These are phyloP conservation scores for Cryptosporidium tyzzeri DNA, from an alignment of 169 alveolate species.

Conservation along the genomic window DNA sequence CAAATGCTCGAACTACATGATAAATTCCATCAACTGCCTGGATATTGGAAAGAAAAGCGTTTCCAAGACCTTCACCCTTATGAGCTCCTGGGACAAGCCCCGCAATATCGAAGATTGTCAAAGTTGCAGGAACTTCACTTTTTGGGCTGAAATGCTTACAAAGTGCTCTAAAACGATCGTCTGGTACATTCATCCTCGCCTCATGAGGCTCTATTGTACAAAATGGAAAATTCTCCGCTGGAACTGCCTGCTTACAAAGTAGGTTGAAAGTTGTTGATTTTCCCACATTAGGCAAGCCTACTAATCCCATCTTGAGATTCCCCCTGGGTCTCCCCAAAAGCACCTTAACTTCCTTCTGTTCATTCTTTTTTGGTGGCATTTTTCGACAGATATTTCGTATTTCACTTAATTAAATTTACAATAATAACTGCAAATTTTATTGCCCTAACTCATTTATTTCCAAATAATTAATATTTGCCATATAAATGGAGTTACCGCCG, in stretches of 20 bases:
- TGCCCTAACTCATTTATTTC: background rate
- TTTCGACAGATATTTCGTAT: background rate
- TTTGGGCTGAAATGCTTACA: constrained; percentile 94
- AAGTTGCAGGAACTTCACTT: constrained; percentile 94
- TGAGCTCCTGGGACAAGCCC: constrained; percentile 99
- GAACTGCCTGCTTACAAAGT: constrained; percentile 92
- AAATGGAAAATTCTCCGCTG: constrained; percentile 99
- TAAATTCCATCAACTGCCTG: constrained; percentile 98
- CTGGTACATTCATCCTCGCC: constrained; percentile 95
- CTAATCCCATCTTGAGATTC: constrained; percentile 97
- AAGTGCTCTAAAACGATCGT: constrained; percentile 94
- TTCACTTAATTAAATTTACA: background rate
- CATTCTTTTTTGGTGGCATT: constrained; percentile 89
- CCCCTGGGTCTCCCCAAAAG: constrained; percentile 85
- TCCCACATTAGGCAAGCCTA: constrained; percentile 98
- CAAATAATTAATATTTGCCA: no score
- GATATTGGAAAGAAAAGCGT: constrained; percentile 97
- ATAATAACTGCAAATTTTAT: background rate
- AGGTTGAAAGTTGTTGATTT: constrained; percentile 97
- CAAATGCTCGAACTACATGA: constrained; percentile 98
- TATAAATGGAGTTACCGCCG: background rate
- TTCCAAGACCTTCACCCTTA: constrained; percentile 99
- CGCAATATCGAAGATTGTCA: constrained; percentile 98
- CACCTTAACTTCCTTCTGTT: constrained; percentile 79
- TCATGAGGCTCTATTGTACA: constrained; percentile 97